phyloP scores from a whole-genome alignment of 176 grass and related monocot species.

The Triticum timopheevii region DNA sequence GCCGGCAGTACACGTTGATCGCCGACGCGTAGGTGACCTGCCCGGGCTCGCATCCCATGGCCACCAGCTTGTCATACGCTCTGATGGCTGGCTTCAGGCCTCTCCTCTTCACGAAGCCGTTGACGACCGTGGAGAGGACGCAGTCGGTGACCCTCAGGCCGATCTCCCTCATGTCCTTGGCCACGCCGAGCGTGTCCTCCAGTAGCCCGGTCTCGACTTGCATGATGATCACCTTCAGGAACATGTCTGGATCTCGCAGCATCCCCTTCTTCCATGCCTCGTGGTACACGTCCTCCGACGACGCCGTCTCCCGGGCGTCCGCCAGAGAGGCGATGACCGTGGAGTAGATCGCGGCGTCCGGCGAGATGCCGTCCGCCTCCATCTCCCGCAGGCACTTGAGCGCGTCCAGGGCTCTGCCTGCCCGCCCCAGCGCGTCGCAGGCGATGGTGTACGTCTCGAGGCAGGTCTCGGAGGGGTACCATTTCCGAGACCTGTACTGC shows the following conservation, averaged over 20 bases:
- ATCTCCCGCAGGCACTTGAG: slow-evolving; percentile 71
- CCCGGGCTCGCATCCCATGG: slow-evolving; percentile 69
- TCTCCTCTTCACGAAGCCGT: slow-evolving; percentile 75
- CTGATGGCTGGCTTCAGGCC: slow-evolving; percentile 73
- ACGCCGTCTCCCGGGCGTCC: slow-evolving; percentile 50
- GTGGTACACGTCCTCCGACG: slow-evolving; percentile 58
- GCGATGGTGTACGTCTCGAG: slow-evolving; percentile 56
- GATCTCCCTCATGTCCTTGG: slow-evolving; percentile 63
- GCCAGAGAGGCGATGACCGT: slow-evolving; percentile 65
- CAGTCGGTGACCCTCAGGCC: slow-evolving; percentile 75
- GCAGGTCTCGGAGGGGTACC: slow-evolving; percentile 37
- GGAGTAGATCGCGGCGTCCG: slow-evolving; percentile 59
- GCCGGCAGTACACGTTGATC: slow-evolving; percentile 82
- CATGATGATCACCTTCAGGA: slow-evolving; percentile 80
- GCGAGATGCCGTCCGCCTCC: slow-evolving; percentile 55
- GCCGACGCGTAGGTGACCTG: slow-evolving; percentile 91
- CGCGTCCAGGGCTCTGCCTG: slow-evolving; percentile 58
- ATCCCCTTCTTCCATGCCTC: slow-evolving; percentile 60
- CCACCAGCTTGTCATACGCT: slow-evolving; percentile 53
- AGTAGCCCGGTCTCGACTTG: slow-evolving; percentile 56
- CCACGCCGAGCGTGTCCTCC: slow-evolving; percentile 59
- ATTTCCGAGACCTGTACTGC: slow-evolving; percentile 58
- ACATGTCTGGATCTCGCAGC: slow-evolving; percentile 73
- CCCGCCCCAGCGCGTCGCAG: slow-evolving; percentile 61
- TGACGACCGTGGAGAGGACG: slow-evolving; percentile 71